These are phyloP conservation scores for Aspergillus ochraceus DNA, from an alignment of 2,329 filamentous ascomycete genomes.

Conservation along the genomic window DNA sequence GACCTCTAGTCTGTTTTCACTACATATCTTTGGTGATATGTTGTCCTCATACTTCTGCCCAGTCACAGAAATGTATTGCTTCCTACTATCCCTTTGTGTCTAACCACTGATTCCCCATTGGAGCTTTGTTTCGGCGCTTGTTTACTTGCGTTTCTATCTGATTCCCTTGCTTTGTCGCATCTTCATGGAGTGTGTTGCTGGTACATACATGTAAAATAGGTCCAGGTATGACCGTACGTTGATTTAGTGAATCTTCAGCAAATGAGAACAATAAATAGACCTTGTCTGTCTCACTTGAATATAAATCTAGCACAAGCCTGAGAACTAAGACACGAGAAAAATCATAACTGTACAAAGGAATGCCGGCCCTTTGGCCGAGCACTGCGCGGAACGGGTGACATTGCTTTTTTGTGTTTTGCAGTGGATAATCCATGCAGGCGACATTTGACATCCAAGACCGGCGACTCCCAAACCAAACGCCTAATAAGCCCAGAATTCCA, in stretches of 20 bases:
- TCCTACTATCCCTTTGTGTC: slow-evolving; percentile 1
- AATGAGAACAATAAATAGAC: slow-evolving; percentile 2
- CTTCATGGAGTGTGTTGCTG: slow-evolving; percentile 3
- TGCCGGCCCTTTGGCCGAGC: not conserved
- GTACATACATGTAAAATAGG: slow-evolving; percentile 13
- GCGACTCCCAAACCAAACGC: slow-evolving; percentile 25
- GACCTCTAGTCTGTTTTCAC: slow-evolving; percentile 8
- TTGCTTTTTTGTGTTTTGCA: slow-evolving; percentile 13
- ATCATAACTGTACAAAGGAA: not conserved
- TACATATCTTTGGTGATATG: slow-evolving; percentile 7
- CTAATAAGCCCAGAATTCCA: slow-evolving; percentile 22
- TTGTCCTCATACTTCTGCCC: not conserved
- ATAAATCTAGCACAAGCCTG: not conserved
- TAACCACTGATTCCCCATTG: slow-evolving; percentile 12
- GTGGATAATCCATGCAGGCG: slow-evolving; percentile 8
- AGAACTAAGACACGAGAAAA: not conserved
- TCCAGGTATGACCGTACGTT: slow-evolving; percentile 1
- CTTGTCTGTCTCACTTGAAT: not conserved
- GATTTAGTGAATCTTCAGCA: not conserved
- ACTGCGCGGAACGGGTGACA: not conserved
- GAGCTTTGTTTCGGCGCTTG: slow-evolving; percentile 14
- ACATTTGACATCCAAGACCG: slow-evolving; percentile 19
- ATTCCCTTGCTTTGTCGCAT: slow-evolving; percentile 7
- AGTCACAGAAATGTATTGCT: slow-evolving; percentile 13
- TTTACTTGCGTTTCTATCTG: slow-evolving; percentile 5